These are phyloP conservation scores for Cystobasidium slooffiae DNA, from an alignment of 1,284 basidiomycete species.

Conservation along the genomic window DNA sequence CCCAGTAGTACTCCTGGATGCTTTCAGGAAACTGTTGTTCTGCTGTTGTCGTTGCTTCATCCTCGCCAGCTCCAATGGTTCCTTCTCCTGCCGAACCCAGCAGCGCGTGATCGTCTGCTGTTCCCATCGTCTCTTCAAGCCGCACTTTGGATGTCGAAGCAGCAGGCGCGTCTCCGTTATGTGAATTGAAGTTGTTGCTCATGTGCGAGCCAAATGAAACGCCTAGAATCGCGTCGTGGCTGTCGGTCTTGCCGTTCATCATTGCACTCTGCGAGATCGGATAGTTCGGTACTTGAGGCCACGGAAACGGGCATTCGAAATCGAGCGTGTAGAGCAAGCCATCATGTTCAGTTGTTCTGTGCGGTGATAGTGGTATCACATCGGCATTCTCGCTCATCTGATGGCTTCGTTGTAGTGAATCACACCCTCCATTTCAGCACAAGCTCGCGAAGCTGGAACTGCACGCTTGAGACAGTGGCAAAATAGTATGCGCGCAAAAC, in stretches of 20 bases:
- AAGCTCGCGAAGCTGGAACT: not conserved
- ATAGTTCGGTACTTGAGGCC: constrained; percentile 32
- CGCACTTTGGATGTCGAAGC: constrained; percentile 9
- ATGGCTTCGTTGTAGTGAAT: not conserved
- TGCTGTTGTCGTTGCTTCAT: not conserved
- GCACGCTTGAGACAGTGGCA: not conserved
- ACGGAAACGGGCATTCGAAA: constrained; percentile 37
- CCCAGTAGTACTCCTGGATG: constrained; percentile 12
- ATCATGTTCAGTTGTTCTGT: not conserved
- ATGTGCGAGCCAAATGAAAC: no score
- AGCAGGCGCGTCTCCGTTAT: not conserved
- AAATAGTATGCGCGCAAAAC: not conserved
- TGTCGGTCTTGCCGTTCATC: not conserved
- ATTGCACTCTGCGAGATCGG: not conserved
- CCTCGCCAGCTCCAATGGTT: not conserved
- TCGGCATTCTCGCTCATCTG: not conserved
- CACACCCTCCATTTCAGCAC: no score
- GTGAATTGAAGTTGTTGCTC: not conserved
- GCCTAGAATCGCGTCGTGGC: not conserved
- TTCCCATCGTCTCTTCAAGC: not conserved
- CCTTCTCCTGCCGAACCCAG: not conserved
- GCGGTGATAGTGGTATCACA: not conserved
- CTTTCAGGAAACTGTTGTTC: not conserved
- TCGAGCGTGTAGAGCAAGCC: constrained; percentile 30
- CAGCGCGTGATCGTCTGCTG: not conserved